These are phyloP conservation scores for Fistulifera pelliculosa DNA, from an alignment of 108 stramenopile genomes.

Conservation along the genomic window DNA sequence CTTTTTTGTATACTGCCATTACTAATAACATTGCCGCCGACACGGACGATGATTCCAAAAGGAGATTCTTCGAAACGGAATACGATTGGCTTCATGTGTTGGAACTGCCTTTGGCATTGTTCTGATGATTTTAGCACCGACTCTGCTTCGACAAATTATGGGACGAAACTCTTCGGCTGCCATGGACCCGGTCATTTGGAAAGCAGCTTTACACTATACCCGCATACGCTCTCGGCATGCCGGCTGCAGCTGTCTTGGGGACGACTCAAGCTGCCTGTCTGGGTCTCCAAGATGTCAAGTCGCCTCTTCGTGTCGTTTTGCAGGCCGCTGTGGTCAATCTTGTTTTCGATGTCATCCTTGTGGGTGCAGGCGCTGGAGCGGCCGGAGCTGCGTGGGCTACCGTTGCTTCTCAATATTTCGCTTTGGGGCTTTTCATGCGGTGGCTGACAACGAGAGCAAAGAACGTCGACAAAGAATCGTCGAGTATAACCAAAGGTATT, in stretches of 20 bases:
- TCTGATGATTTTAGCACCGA: conserved; percentile 17
- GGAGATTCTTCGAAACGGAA: conserved; percentile 28
- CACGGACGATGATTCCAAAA: conserved; percentile 9
- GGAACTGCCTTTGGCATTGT: conserved; percentile 29
- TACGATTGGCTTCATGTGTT: conserved; percentile 38
- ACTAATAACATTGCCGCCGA: conserved; percentile 46
- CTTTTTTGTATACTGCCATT: conserved; percentile 52
- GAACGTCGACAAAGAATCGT: no score
- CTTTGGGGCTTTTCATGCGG: conserved; percentile 38
- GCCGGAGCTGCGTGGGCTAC: conserved; percentile 78
- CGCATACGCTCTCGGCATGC: conserved; percentile 61
- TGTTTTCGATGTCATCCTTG: conserved; percentile 43
- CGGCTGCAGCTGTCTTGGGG: conserved; percentile 51
- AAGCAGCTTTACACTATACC: conserved; percentile 48
- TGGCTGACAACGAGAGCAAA: conserved; percentile 22
- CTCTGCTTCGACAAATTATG: conserved; percentile 35
- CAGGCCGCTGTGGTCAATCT: conserved; percentile 58
- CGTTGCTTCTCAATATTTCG: conserved; percentile 50
- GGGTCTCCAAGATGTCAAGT: conserved; percentile 46
- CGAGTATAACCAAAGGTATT: no score
- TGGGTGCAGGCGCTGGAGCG: conserved; percentile 42
- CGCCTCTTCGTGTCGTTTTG: conserved; percentile 41
- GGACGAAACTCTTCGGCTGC: conserved; percentile 27
- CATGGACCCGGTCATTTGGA: conserved; percentile 34
- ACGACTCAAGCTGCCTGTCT: conserved; percentile 52